Evolutionary conservation across 306 rosid genomes (phyloP), one percentile per base, ranked within the genome.

Genomic region (Sesbania bispinosa): DNA sequence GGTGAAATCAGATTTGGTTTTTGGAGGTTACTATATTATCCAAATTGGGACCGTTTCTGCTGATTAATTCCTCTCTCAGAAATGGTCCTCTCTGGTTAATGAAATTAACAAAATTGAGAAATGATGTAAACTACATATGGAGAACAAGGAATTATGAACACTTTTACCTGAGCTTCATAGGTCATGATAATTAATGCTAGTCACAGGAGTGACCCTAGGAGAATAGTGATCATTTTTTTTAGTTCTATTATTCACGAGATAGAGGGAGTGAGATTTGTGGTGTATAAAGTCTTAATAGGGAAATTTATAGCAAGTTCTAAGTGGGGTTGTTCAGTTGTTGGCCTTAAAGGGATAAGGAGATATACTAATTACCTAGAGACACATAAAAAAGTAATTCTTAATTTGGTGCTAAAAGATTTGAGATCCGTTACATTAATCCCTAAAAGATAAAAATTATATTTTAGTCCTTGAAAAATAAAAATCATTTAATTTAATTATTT

Each of bases 41-140:
- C n/a, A n/a, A n/a, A n/a, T n/a, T n/a, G n/a, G n/a, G n/a, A n/a
- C n/a, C n/a, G n/a, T n/a, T n/a, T n/a, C n/a, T n/a, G n/a, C n/a
- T 39, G 45, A 20, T 39, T 63, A 47, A 32, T 27, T 77, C 71
- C 67, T 43, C 67, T n/a, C 68, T 83, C 81, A 73, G 73, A 80
- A 68, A 74, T 80, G 88, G 83, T 86, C 85, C 85, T 68, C 11
- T 3, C 24, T 68, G 21, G 13, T 62, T 59, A 4, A 26, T 53
- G 43, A 20, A 75, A 63, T 7, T 42, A 64, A 54, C 66, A 69
- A 66, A 62, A 10, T 42, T 18, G n/a, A 66, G 15, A 18, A 59
- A 83, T 63, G 55, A 24, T 38, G 71, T 39, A n/a, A n/a, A n/a
- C n/a, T n/a, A n/a, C n/a, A n/a, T n/a, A n/a, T n/a, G n/a, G 60